Evolutionary conservation across 768 basidiomycete species (phyloP), one percentile per base, ranked within the genome.

Genomic region (Cystobasidium onofrii): DNA sequence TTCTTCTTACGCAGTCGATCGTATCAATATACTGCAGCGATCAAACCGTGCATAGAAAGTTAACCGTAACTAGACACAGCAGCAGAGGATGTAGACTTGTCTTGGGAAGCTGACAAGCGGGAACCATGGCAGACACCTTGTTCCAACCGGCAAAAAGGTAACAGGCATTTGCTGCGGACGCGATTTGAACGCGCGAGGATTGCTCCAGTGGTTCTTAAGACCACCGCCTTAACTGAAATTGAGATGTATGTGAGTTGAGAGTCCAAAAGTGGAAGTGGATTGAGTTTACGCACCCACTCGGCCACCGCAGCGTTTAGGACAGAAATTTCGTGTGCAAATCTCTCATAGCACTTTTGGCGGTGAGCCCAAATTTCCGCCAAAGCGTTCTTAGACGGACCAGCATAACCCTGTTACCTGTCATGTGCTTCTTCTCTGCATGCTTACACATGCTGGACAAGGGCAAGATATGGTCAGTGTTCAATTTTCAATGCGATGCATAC

Each of bases 391-490:
- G n/a, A n/a, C n/a, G n/a, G n/a, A n/a, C n/a, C n/a, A n/a, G 39
- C 46, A 9, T 50, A 50, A 12, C 20, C 18, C 12, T 4, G 46
- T 15, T 20, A 7, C 46, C 46, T 50, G 6, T 20, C 4, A 7
- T 17, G 46, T 20, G n/a, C 46, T 50, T 50, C 46, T 50, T 20
- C 46, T 20, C 46, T 50, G 12, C 41, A 20, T n/a, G 46, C 46
- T 20, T 39, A 60, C 33, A 60, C 65, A 71, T 71, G 69, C 54
- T 60, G 3, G 39, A 71, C 34, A 71, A 54, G 18, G 69, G 69
- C 55, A 23, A 44, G 29, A 71, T 71, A 55, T 71, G 69, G 69
- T 71, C 34, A 36, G 55, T 25, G 12, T 39, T 4, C 52, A 20
- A n/a, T 20, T 6, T 44, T n/a, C 6, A 10, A 17, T n/a, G 25